Evolutionary conservation across 352 stramenopile genomes (phyloP).

Genomic region (Plasmopara muralis): DNA sequence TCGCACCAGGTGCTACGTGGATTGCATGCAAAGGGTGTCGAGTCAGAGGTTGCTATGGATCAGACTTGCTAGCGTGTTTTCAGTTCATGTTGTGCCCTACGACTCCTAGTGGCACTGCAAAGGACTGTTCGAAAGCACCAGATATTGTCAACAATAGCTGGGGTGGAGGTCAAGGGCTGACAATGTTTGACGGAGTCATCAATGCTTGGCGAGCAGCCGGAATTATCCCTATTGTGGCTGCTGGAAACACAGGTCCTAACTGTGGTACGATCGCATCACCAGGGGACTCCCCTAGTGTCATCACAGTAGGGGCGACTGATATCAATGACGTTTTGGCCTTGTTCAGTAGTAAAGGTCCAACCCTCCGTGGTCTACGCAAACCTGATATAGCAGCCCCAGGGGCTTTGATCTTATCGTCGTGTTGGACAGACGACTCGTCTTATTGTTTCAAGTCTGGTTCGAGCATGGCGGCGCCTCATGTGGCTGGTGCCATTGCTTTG

Average conservation of each 20-base stretch:
- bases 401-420: slow-evolving; percentile 37
- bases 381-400: slow-evolving; percentile 51
- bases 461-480: slow-evolving; percentile 61
- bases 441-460: slow-evolving; percentile 61
- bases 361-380: slow-evolving; percentile 36
- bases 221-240: slow-evolving; percentile 55
- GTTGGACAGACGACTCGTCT: slow-evolving; percentile 33
- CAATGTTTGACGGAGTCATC: slow-evolving; percentile 39
- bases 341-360: slow-evolving; percentile 53
- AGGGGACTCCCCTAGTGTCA: slow-evolving; percentile 47
- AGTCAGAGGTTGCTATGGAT: slow-evolving; percentile 30
- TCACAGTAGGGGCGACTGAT: slow-evolving; percentile 56
- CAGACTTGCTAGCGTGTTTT: slow-evolving; percentile 45
- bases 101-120: slow-evolving; percentile 23
- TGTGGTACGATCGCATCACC: slow-evolving; percentile 48
- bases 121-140: slow-evolving; percentile 49
- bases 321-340: slow-evolving; percentile 31
- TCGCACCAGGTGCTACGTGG: slow-evolving; percentile 47
- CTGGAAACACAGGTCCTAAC: slow-evolving; percentile 44
- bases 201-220: slow-evolving; percentile 36
- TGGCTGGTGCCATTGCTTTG: slow-evolving; percentile 46
- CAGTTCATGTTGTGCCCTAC: slow-evolving; percentile 71
- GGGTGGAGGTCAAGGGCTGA: slow-evolving; percentile 41
- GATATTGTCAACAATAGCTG: slow-evolving; percentile 68
- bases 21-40: slow-evolving; percentile 52